A percentile compares a stretch with the other conserved stretches of the same genome.
Conservation (phyloP, 192 early-diverging fungal species). For the Backusella parvicylindrica region DNA sequence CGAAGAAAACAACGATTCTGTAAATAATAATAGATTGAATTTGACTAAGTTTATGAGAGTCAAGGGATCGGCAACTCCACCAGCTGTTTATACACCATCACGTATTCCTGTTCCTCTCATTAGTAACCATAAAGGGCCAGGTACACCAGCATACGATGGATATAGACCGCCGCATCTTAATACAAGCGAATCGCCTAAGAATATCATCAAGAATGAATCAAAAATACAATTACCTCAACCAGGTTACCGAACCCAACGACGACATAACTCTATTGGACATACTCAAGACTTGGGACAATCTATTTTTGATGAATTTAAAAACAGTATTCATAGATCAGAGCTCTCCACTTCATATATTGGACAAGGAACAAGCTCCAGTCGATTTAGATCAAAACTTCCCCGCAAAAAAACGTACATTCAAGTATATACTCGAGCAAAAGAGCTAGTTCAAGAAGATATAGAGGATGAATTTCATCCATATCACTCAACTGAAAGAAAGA, state of each 20-base stretch:
- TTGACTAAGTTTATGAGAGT: neutral
- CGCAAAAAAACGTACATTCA: constrained; percentile 44
- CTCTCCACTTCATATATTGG: neutral
- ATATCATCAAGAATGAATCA: neutral
- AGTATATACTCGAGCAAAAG: constrained; percentile 51
- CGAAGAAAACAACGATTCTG: constrained; percentile 25
- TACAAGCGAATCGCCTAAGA: neutral
- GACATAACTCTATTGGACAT: neutral
- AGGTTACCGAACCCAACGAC: neutral
- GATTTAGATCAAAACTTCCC: constrained; percentile 22
- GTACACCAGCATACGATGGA: constrained; percentile 6
- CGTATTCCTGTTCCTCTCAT: constrained; percentile 23
- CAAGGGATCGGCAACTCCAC: neutral
- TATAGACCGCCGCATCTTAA: constrained; percentile 1
- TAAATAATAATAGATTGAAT: constrained; percentile 28
- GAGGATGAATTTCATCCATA: constrained; percentile 47
- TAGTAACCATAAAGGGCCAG: neutral
- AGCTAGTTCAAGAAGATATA: constrained; percentile 51
- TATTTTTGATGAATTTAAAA: neutral
- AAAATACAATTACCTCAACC: neutral
- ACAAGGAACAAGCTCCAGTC: neutral
- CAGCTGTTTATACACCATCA: constrained; percentile 17
- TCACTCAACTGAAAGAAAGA: neutral
- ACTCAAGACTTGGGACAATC: neutral
- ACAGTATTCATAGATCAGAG: neutral